Evolutionary conservation across 345 rosid species (phyloP).

Genomic region (Salix exigua): DNA sequence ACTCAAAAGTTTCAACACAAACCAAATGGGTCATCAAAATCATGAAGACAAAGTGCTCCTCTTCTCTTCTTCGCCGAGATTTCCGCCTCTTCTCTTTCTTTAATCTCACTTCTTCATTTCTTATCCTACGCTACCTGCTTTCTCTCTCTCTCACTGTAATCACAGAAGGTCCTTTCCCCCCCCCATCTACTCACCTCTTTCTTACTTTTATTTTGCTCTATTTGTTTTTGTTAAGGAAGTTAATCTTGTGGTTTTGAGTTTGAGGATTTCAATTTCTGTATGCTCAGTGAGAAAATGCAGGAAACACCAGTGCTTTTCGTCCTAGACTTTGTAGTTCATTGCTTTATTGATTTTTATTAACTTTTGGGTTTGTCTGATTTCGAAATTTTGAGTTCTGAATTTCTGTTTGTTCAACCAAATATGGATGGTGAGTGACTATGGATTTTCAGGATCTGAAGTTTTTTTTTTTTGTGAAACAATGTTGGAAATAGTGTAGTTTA

Average conservation of each 20-base stretch:
- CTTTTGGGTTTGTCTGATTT: conserved; percentile 3
- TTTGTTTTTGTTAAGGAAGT: not conserved
- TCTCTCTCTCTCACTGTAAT: not conserved
- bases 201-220: not conserved
- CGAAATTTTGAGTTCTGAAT: conserved; percentile 7
- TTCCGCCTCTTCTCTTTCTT: conserved; percentile 11
- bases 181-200: not conserved
- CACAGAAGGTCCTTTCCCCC: not conserved
- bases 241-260: not conserved
- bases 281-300: conserved; percentile 3
- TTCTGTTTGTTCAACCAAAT: not conserved
- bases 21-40: not conserved
- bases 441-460: not conserved
- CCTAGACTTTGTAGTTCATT: not conserved
- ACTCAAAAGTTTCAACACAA: conserved; percentile 16
- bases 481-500: not conserved
- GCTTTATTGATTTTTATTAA: not conserved
- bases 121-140: not conserved
- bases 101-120: not conserved
- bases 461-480: not conserved
- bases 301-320: not conserved
- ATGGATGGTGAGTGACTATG: not conserved
- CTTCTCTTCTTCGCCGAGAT: conserved; percentile 16
- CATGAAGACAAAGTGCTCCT: conserved; percentile 6
- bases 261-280: conserved; percentile 4